A percentile compares a stretch with the other conserved stretches of the same genome.
Conservation (phyloP, 2,329 filamentous ascomycete species). For the Exutisphaerella laricina region DNA sequence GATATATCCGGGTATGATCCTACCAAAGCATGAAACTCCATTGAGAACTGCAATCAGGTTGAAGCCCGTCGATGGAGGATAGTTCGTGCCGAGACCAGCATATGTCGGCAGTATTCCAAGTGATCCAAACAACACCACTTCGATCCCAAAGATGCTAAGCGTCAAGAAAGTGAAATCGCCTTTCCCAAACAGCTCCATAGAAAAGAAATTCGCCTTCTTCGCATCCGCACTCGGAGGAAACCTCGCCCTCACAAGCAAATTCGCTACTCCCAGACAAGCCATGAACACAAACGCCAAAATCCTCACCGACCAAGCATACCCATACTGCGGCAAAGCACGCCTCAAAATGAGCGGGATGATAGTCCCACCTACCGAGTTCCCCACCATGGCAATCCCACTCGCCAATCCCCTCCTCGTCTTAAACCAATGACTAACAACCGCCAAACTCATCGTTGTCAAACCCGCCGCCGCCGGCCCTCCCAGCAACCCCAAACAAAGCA, state of each 20-base stretch:
- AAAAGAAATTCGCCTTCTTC: slow-evolving; percentile 40
- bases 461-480: slow-evolving; percentile 35
- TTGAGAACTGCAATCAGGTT: slow-evolving; percentile 44
- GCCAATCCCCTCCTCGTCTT: slow-evolving; percentile 35
- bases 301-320: slow-evolving; percentile 36
- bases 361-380: slow-evolving; percentile 36
- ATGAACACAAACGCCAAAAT: slow-evolving; percentile 36
- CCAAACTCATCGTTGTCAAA: slow-evolving; percentile 35
- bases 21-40: slow-evolving; percentile 39
- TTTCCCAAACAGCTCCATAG: slow-evolving; percentile 35
- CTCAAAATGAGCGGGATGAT: slow-evolving; percentile 36
- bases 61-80: slow-evolving; percentile 33
- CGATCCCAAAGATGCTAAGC: slow-evolving; percentile 35
- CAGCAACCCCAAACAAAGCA: slow-evolving; percentile 35
- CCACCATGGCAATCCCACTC: slow-evolving; percentile 38
- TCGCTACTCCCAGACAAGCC: slow-evolving; percentile 31
- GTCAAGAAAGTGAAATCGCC: slow-evolving; percentile 9
- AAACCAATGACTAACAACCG: slow-evolving; percentile 40
- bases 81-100: slow-evolving; percentile 36
- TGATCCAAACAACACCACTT: slow-evolving; percentile 47
- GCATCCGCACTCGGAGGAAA: slow-evolving; percentile 28
- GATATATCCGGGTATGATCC: slow-evolving; percentile 41
- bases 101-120: slow-evolving; percentile 46
- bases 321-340: slow-evolving; percentile 29
- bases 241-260: slow-evolving; percentile 34